Evolutionary conservation across 306 rosid genomes (phyloP).

Genomic region (Malus asiatica): DNA sequence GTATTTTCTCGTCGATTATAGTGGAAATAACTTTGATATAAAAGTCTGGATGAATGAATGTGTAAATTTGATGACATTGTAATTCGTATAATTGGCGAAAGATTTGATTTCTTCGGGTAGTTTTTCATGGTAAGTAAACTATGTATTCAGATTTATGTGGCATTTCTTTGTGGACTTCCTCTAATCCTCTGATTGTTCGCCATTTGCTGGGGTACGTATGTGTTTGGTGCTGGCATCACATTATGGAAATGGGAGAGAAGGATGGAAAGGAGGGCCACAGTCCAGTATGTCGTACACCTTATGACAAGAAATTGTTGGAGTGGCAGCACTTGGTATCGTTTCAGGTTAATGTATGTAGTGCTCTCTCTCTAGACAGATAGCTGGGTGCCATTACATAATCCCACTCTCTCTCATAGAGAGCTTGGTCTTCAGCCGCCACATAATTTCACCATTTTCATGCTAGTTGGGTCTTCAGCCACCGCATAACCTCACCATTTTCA

Average conservation of each 20-base stretch:
- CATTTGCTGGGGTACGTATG: constrained; percentile 41
- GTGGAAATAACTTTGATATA: not conserved
- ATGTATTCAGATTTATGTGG: not conserved
- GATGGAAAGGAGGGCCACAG: constrained; percentile 87
- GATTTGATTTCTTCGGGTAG: not conserved
- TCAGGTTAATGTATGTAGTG: not conserved
- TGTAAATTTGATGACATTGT: not conserved
- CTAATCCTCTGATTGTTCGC: constrained; percentile 6
- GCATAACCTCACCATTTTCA: too few species aligned
- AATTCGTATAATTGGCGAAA: not conserved
- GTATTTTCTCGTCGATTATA: not conserved
- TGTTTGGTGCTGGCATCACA: constrained; percentile 99
- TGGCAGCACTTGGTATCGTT: constrained; percentile 41
- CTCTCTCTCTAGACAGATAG: too few species aligned
- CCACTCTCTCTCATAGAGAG: too few species aligned
- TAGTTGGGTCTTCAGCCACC: too few species aligned
- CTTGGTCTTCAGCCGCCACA: too few species aligned
- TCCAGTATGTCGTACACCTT: constrained; percentile 82
- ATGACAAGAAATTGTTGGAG: constrained; percentile 91
- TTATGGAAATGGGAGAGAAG: constrained; percentile 92
- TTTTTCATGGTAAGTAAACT: not conserved
- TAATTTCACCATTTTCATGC: too few species aligned
- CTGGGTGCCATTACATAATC: too few species aligned
- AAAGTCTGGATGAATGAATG: not conserved
- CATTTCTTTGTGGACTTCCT: not conserved